These are phyloP conservation scores for Phytophthora sp. DNA, from an alignment of 352 stramenopile species.

Conservation along the genomic window DNA sequence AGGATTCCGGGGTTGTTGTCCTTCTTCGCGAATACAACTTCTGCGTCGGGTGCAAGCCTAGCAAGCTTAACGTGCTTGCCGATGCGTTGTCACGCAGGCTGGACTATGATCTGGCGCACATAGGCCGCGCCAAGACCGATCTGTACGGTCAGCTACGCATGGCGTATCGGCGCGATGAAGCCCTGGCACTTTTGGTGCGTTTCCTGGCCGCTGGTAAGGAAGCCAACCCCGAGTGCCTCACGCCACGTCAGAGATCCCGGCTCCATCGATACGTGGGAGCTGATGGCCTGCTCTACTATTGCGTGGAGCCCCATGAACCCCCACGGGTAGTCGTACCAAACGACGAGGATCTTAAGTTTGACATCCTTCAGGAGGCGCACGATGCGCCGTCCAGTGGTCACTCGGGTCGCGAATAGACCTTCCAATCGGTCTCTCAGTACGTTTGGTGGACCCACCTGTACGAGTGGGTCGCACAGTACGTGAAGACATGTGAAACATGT, in stretches of 20 bases:
- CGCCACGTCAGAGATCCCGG: not conserved
- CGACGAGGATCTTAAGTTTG: not conserved
- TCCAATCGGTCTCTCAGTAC: not conserved
- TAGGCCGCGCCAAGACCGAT: no score
- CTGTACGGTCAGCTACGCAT: no score
- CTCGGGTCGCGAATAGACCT: slow-evolving; percentile 1
- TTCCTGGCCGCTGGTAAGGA: not conserved
- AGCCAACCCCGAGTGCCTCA: not conserved
- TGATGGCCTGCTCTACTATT: not conserved
- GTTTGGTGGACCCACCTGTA: slow-evolving; percentile 24
- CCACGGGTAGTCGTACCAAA: not conserved
- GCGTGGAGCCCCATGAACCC: not conserved
- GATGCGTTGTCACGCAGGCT: no score
- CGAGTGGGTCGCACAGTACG: slow-evolving; percentile 27
- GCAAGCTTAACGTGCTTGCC: no score
- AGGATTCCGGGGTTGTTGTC: not conserved
- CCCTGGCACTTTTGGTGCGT: not conserved
- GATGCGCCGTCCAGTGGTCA: not conserved
- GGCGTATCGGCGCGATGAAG: not conserved
- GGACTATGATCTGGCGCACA: no score
- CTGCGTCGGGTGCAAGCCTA: no score
- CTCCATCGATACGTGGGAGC: no score
- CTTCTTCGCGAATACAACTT: not conserved
- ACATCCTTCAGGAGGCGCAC: not conserved
- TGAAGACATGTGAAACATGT: slow-evolving; percentile 23